Conservation (phyloP, 768 basidiomycete species). For the Lentinula boryana region DNA sequence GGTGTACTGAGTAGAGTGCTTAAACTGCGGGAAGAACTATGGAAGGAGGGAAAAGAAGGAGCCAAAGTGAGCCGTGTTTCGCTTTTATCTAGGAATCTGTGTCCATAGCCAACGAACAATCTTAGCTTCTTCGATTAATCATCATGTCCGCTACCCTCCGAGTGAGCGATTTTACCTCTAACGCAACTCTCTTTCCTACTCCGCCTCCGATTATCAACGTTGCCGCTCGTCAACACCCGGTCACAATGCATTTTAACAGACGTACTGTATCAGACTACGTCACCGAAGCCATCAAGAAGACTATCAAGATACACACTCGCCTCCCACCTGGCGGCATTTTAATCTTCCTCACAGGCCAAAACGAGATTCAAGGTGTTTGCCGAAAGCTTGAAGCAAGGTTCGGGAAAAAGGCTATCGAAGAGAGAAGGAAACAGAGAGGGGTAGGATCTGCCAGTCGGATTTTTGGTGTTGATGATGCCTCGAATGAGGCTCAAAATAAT, state of each 20-base stretch:
- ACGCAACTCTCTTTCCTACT: slow-evolving; percentile 69
- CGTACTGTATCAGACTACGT: slow-evolving; percentile 86
- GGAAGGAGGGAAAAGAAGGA: slow-evolving; percentile 70
- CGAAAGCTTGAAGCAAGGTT: slow-evolving; percentile 75
- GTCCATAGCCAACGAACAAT: slow-evolving; percentile 2
- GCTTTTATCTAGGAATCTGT: not conserved
- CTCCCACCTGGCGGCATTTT: slow-evolving; percentile 91
- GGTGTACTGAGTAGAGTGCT: slow-evolving; percentile 94
- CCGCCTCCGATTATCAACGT: slow-evolving; percentile 93
- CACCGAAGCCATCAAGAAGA: slow-evolving; percentile 84
- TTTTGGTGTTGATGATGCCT: slow-evolving; percentile 5
- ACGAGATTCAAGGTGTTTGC: slow-evolving; percentile 87
- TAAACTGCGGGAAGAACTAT: slow-evolving; percentile 83
- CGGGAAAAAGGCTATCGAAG: slow-evolving; percentile 56
- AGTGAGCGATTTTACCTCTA: slow-evolving; percentile 87
- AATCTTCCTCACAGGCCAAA: slow-evolving; percentile 93
- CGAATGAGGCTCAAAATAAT: slow-evolving; percentile 11
- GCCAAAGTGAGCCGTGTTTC: slow-evolving; percentile 46
- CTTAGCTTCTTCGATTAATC: slow-evolving; percentile 79
- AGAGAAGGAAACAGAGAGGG: slow-evolving; percentile 28
- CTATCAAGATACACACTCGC: slow-evolving; percentile 86
- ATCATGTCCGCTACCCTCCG: slow-evolving; percentile 99
- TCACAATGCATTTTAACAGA: slow-evolving; percentile 90
- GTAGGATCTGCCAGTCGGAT: slow-evolving; percentile 6
- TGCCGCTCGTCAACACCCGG: slow-evolving; percentile 88